Evolutionary conservation across 2,329 filamentous ascomycete genomes (phyloP).

Genomic region (Neopestalotiopsis rosae): DNA sequence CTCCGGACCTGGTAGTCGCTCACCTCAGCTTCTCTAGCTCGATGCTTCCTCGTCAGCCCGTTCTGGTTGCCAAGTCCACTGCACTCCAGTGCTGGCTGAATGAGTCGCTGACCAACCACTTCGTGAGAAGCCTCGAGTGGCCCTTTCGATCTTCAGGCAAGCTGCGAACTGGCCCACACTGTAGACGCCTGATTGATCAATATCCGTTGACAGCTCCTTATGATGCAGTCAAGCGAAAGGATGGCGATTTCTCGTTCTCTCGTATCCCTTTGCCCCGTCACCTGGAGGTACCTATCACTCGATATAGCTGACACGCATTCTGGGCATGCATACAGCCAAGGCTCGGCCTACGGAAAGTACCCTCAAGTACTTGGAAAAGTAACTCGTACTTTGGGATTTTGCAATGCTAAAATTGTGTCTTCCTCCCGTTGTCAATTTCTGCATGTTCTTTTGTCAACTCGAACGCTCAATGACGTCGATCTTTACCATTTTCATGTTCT

Average conservation of each 20-base stretch:
- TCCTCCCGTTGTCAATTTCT: slow-evolving; percentile 1
- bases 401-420: background rate
- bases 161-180: background rate
- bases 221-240: background rate
- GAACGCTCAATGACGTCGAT: slow-evolving; percentile 10
- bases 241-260: background rate
- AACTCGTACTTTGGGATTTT: background rate
- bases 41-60: background rate
- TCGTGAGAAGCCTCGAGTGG: background rate
- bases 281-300: slow-evolving; percentile 7
- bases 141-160: background rate
- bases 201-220: slow-evolving; percentile 1
- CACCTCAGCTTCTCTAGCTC: slow-evolving; percentile 1
- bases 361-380: background rate
- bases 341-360: background rate
- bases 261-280: background rate
- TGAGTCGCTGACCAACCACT: background rate
- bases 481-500: slow-evolving; percentile 1
- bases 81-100: background rate
- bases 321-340: background rate
- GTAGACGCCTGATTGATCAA: background rate
- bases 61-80: background rate
- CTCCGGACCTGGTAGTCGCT: background rate
- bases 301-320: slow-evolving; percentile 15
- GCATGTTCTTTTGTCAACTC: background rate